Base-by-base conservation (phyloP, 208 protist genomes). In the Angomonas deanei region DNA sequence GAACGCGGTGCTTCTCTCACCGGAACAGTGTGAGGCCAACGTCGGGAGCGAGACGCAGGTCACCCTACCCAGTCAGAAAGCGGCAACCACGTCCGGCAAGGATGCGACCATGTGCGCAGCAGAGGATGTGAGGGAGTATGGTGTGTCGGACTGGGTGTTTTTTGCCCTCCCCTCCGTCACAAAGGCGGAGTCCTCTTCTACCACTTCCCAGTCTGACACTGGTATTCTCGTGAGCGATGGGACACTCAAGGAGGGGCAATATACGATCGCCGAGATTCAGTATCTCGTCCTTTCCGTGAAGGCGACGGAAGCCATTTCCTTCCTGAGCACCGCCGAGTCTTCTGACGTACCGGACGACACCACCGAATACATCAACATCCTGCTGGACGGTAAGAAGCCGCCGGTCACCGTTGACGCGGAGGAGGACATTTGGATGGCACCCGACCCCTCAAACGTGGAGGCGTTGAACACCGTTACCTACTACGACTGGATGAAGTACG, bases 81-180 rank as follows among this genome's bases (percentile, higher is more conserved):
- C 6, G 2, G 59, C 34, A 3, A 32, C 73, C 6, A 47, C 38
- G 15, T 30, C 60, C 23, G 66, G 36, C n/a, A 56, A 61, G 21
- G 46, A 58, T 3, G 46, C 71, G 52, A 72, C 72, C 13, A 79
- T 92, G 72, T 92, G 85, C 66, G 69, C 80, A 19, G 54, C 79
- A 11, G 42, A 59, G 39, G 71, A 91, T 60, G 81, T 76, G 60
- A 70, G 74, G 23, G 72, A 75, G 15, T 92, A 84, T 58, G 83
- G 85, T 28, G 75, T 84, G 46, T 89, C 73, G n/a, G 88, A 94
- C 65, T 92, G 84, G 88, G 76, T 92, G 27, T 74, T 84, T 63
- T 26, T 94, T 33, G 78, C 85, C 23, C 54, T 94, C 31, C 72
- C 78, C 6, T 63, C 59, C 31, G 71, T 81, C 34, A 64, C 70